phyloP scores from a whole-genome alignment of 2,329 filamentous ascomycete species.

The Cordyceps pruinosa region DNA sequence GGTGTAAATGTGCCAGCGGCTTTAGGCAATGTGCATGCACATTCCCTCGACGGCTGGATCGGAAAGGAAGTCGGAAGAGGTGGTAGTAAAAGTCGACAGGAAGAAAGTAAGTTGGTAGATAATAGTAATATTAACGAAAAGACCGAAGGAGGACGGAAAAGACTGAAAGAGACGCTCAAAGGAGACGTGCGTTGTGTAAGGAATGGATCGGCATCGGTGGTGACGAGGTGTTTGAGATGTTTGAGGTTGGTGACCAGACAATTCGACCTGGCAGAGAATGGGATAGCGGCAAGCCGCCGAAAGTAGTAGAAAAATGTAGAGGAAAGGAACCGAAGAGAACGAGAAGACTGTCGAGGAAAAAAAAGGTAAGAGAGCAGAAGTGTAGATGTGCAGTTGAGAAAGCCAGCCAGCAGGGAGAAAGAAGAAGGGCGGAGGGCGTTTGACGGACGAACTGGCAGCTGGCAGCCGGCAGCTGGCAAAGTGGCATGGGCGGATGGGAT shows the following conservation, averaged over 20 bases:
- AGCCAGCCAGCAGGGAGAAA: too few relatives aligned
- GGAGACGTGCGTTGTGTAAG: background rate
- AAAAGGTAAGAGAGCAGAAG: too few relatives aligned
- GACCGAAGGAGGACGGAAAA: background rate
- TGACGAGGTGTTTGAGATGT: background rate
- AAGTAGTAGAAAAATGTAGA: background rate
- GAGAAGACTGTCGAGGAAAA: background rate
- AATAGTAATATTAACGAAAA: background rate
- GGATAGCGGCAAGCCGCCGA: background rate
- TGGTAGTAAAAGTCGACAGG: background rate
- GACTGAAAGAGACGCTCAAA: background rate
- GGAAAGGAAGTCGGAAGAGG: background rate
- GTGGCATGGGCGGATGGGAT: too few relatives aligned
- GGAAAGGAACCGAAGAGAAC: background rate
- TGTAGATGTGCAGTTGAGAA: background rate
- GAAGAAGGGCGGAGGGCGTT: background rate
- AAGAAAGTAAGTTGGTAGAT: background rate
- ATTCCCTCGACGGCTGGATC: background rate
- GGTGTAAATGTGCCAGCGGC: background rate
- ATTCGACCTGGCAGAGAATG: background rate
- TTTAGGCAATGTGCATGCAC: background rate
- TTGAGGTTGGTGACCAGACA: background rate
- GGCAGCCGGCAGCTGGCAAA: conserved; percentile 1
- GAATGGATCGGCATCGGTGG: conserved; percentile 9
- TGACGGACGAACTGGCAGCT: background rate